These are phyloP conservation scores for Trichomonascaceae sp. DNA, from an alignment of 1,139 yeast genomes.

Conservation along the genomic window DNA sequence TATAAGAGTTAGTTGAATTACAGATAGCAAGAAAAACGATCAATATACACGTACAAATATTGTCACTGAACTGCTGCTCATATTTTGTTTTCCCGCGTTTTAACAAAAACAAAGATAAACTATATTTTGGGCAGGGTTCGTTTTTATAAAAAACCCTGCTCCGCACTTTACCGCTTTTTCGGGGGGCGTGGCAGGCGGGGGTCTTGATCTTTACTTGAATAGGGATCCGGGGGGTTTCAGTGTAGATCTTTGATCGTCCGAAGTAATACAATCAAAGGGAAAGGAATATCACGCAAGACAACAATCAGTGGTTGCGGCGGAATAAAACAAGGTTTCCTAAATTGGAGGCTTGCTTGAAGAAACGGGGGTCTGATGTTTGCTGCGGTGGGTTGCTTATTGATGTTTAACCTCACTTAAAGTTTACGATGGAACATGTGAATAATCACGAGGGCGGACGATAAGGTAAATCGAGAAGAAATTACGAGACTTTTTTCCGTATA, in stretches of 20 bases:
- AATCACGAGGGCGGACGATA: too few species aligned
- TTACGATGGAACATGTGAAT: background rate
- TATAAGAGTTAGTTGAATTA: background rate
- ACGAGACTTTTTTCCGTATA: background rate
- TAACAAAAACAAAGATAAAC: background rate
- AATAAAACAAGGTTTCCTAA: background rate
- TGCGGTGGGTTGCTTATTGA: background rate
- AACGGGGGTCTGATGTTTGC: background rate
- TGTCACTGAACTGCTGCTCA: constrained; percentile 24
- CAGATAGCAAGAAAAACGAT: too few species aligned
- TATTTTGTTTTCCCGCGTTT: background rate
- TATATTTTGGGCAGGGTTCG: background rate
- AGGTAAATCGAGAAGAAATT: too few species aligned
- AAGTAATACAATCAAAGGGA: background rate
- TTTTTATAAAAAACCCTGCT: background rate
- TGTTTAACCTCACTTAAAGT: background rate
- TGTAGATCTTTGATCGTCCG: background rate
- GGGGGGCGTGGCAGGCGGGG: background rate
- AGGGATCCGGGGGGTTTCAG: background rate
- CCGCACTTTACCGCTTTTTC: background rate
- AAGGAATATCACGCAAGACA: background rate
- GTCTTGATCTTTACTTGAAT: background rate
- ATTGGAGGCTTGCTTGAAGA: background rate
- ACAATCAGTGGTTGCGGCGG: background rate
- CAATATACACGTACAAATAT: constrained; percentile 18